Conservation (phyloP, 495 filamentous ascomycete species). For the Neurospora terricola region DNA sequence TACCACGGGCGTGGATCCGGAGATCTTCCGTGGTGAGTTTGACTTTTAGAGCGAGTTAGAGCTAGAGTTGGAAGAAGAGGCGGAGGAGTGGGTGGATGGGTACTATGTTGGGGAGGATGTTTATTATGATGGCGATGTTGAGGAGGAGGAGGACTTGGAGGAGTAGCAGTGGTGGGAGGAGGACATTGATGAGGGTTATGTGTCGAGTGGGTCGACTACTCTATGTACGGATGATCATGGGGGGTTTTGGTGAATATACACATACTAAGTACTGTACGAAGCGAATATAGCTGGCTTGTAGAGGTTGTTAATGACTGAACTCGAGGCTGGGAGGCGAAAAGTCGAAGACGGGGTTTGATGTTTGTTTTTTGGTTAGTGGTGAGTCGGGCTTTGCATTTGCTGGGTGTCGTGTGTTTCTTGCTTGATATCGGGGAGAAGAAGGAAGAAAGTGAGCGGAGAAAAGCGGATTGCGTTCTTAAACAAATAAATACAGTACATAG, state of each 20-base stretch:
- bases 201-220: neutral
- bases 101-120: neutral
- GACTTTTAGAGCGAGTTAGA: conserved; percentile 30
- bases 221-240: neutral
- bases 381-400: neutral
- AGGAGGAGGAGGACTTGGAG: neutral
- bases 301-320: neutral
- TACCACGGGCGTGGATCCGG: conserved; percentile 79
- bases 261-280: neutral
- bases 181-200: neutral
- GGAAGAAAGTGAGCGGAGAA: neutral
- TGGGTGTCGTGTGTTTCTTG: neutral
- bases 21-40: conserved; percentile 62
- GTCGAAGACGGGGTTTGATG: neutral
- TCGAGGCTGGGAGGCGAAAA: neutral
- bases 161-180: neutral
- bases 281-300: neutral
- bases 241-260: neutral
- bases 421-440: neutral
- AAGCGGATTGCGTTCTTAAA: neutral
- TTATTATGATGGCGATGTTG: neutral
- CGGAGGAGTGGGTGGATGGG: neutral
- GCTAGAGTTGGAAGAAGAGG: neutral
- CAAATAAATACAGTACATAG: neutral
- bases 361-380: neutral